Conservation (phyloP, 106 monocot species). For the Agapanthus africanus region DNA sequence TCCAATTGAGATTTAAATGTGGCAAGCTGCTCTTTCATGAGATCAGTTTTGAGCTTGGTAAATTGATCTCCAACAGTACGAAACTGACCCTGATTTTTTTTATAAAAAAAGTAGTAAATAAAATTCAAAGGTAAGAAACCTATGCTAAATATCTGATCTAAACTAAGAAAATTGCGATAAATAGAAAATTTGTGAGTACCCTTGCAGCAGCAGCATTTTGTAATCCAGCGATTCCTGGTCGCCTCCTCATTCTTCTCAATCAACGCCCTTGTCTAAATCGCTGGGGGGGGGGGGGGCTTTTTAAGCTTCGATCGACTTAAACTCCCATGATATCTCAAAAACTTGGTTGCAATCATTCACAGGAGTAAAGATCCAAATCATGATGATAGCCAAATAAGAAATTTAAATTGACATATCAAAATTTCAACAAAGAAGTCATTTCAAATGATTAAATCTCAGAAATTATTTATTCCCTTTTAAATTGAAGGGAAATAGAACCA, state of each 20-base stretch:
- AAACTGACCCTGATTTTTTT: slow-evolving; percentile 55
- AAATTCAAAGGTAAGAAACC: not conserved
- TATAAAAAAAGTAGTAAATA: not conserved
- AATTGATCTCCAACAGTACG: slow-evolving; percentile 87
- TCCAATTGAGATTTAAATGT: slow-evolving; percentile 91
- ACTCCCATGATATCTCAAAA: too few relatives aligned
- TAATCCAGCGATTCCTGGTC: slow-evolving; percentile 82
- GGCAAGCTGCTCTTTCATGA: slow-evolving; percentile 90
- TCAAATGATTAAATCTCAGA: too few relatives aligned
- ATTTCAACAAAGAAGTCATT: too few relatives aligned
- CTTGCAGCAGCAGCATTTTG: slow-evolving; percentile 76
- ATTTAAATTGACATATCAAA: too few relatives aligned
- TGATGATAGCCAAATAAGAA: too few relatives aligned
- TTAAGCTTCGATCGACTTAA: too few relatives aligned
- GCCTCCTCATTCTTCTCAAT: slow-evolving; percentile 63
- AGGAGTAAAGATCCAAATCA: too few relatives aligned
- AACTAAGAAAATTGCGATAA: not conserved
- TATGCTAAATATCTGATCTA: not conserved
- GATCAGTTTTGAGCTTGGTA: slow-evolving; percentile 71
- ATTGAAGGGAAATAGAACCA: too few relatives aligned
- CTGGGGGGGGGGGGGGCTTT: too few relatives aligned
- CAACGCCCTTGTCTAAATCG: too few relatives aligned
- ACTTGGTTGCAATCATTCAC: too few relatives aligned
- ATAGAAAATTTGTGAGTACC: slow-evolving; percentile 19
- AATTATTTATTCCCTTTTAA: too few relatives aligned